A percentile compares a stretch with the other conserved stretches of the same genome.
These are phyloP conservation scores for Anthracocystis walkeri DNA, from an alignment of 1,284 basidiomycete species.

Conservation along the genomic window DNA sequence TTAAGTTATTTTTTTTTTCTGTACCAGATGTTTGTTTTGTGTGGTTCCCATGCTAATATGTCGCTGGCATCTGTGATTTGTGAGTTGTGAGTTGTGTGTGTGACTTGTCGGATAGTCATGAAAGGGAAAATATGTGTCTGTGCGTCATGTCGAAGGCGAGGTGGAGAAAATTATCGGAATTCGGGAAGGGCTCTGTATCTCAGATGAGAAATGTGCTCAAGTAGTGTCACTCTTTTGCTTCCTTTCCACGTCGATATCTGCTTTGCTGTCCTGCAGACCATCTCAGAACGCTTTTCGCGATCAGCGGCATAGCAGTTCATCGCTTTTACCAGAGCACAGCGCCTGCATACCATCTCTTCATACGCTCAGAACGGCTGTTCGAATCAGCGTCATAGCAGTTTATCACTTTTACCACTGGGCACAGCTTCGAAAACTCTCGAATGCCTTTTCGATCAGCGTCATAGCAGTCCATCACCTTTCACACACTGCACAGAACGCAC, in stretches of 20 bases:
- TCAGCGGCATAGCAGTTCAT: no score
- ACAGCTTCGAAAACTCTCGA: no score
- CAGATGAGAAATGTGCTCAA: not conserved
- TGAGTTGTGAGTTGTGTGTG: not conserved
- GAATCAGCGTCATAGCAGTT: no score
- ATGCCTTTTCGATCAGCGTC: no score
- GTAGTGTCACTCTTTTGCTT: not conserved
- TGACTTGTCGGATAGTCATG: not conserved
- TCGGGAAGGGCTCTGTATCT: conserved; percentile 1
- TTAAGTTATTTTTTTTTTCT: not conserved
- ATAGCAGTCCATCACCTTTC: no score
- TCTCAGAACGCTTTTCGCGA: no score
- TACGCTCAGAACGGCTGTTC: no score
- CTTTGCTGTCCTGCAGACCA: not conserved
- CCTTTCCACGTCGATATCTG: not conserved
- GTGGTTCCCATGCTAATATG: not conserved
- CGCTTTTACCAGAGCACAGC: no score
- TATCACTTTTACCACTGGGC: no score
- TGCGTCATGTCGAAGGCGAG: not conserved
- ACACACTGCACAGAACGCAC: no score
- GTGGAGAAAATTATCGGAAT: not conserved
- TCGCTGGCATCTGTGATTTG: not conserved
- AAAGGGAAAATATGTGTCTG: conserved; percentile 4
- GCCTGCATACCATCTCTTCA: no score
- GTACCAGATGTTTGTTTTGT: not conserved